A percentile compares a stretch with the other conserved stretches of the same genome.
These are phyloP conservation scores for Lasiosphaeria hispida DNA, from an alignment of 495 filamentous ascomycete genomes.

Conservation along the genomic window DNA sequence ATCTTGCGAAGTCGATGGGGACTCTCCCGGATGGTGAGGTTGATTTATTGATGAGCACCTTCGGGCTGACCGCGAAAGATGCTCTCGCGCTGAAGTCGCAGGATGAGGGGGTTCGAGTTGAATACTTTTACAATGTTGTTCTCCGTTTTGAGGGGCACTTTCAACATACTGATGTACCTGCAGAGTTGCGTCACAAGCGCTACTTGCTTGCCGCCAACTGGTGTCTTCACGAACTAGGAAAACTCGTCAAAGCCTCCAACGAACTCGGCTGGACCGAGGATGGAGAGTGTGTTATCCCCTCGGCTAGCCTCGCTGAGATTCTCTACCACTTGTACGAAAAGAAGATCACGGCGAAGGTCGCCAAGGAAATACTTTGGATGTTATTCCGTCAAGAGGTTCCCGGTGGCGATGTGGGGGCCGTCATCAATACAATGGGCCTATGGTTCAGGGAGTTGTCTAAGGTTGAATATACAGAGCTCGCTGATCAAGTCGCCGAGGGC, in stretches of 20 bases:
- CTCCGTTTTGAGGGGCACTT: slow-evolving; percentile 48
- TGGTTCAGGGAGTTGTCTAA: slow-evolving; percentile 59
- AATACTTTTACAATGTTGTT: slow-evolving; percentile 79
- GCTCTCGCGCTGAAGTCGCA: slow-evolving; percentile 76
- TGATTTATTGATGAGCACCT: slow-evolving; percentile 53
- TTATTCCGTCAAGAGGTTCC: slow-evolving; percentile 46
- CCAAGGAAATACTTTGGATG: slow-evolving; percentile 67
- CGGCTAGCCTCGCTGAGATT: slow-evolving; percentile 62
- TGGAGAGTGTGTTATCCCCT: slow-evolving; percentile 52
- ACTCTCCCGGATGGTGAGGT: slow-evolving; percentile 68
- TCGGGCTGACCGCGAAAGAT: slow-evolving; percentile 76
- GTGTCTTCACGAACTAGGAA: slow-evolving; percentile 88
- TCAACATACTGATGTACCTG: no score
- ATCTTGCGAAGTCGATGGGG: slow-evolving; percentile 60
- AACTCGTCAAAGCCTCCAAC: slow-evolving; percentile 48
- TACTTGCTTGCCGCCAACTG: slow-evolving; percentile 56
- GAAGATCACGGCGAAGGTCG: slow-evolving; percentile 71
- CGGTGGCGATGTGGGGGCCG: slow-evolving; percentile 49
- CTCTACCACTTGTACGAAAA: slow-evolving; percentile 60
- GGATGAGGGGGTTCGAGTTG: slow-evolving; percentile 74
- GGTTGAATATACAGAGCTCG: slow-evolving; percentile 59
- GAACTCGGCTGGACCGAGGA: slow-evolving; percentile 40
- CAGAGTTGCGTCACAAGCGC: slow-evolving; percentile 7
- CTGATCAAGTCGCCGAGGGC: slow-evolving; percentile 46
- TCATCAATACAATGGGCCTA: slow-evolving; percentile 66